Conservation (phyloP, 495 filamentous ascomycete species). For the Penicillium daleae region DNA sequence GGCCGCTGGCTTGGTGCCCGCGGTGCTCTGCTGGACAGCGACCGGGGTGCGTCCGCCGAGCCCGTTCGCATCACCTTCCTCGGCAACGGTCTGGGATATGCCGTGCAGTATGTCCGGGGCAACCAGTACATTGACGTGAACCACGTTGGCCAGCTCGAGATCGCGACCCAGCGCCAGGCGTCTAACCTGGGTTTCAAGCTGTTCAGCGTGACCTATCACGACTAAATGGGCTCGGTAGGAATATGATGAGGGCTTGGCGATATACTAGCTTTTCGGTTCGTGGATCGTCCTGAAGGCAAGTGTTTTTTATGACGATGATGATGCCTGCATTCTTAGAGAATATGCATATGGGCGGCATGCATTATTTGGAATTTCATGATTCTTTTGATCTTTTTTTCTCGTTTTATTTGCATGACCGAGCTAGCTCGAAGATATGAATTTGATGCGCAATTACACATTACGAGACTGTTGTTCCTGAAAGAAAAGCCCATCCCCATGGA, state of each 20-base stretch:
- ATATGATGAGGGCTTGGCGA: neutral
- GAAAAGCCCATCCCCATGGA: too few relatives aligned
- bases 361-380: neutral
- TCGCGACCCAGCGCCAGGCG: conserved; percentile 6
- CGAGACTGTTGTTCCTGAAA: neutral
- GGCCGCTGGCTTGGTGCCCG: conserved; percentile 42
- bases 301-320: conserved; percentile 4
- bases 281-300: neutral
- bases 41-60: conserved; percentile 29
- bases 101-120: conserved; percentile 37
- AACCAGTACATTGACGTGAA: conserved; percentile 31
- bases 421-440: neutral
- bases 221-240: conserved; percentile 13
- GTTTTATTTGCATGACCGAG: neutral
- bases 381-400: neutral
- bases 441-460: neutral
- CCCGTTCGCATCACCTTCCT: conserved; percentile 45
- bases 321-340: conserved; percentile 6
- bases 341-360: conserved; percentile 5
- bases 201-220: conserved; percentile 53
- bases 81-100: conserved; percentile 47
- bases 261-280: too few relatives aligned
- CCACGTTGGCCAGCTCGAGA: conserved; percentile 24
- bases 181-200: conserved; percentile 33
- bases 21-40: conserved; percentile 28